Base-by-base conservation (phyloP, 306 rosid genomes). In the Pterocarpus santalinus region DNA sequence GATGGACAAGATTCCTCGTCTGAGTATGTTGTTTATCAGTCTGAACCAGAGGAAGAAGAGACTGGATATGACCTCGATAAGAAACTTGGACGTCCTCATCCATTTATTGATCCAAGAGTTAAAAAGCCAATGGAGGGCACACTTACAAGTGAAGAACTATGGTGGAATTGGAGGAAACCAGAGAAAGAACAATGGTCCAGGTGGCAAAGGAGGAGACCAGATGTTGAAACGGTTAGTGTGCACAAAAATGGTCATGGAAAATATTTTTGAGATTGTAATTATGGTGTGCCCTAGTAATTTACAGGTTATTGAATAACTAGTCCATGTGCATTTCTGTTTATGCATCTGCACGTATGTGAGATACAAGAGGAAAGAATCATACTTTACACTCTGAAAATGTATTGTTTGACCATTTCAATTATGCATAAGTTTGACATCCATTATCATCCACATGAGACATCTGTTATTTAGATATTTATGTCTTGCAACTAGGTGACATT, bases 101-200 rank as follows among this genome's bases (percentile, higher is more conserved):
- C 98, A 1, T 93, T 91, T 80, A 69, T 95, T 84, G 94, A 95
- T 80, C 99, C 97, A 11, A 84, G 84, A 82, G 85, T 87, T 75
- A 91, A 81, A 79, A 93, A 84, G 85, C 90, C 96, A 35, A 85
- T 93, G 66, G 96, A 80, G 82, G 89, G 91, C 36, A 84, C 90
- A 1, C 97, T 88, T 67, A 68, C 94, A 0, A 81, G 89, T 76
- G 98, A 95, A 4, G 99, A 89, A 78, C 78, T 89, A 43, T 95
- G 99, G 99, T 95, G 99, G 99, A 86, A 95, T 85, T 95, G 99
- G 99, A 88, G 84, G 85, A 85, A 93, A 76, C 96, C 98, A 30
- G 98, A 93, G 65, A 89, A 93, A 35, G 98, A 91, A 53, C 93
- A 90, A 70, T 95, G 98, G 98, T 95, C 99, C 71, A 90, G 99